Evolutionary conservation across 2,329 filamentous ascomycete species (phyloP).

Genomic region (Nemania bipapillata): DNA sequence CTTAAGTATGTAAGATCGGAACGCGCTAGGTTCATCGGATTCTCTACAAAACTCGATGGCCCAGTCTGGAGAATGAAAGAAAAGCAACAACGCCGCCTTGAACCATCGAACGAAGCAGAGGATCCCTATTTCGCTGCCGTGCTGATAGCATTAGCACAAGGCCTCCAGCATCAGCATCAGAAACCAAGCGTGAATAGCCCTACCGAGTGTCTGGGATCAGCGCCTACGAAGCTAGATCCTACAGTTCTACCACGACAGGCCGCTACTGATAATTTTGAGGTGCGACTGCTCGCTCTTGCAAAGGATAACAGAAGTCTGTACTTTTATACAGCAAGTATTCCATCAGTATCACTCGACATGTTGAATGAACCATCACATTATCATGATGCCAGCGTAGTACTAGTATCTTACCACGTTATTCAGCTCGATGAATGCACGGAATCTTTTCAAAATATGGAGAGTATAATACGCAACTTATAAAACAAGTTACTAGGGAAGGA

Average conservation of each 20-base stretch:
- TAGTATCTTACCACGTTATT: neutral
- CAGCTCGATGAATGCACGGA: neutral
- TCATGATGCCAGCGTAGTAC: neutral
- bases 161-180: constrained; percentile 4
- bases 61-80: neutral
- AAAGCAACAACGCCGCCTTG: neutral
- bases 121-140: constrained; percentile 6
- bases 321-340: constrained; percentile 3
- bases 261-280: neutral
- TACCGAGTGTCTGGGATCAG: neutral
- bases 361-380: neutral
- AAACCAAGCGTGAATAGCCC: neutral
- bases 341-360: neutral
- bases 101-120: constrained; percentile 5
- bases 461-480: constrained; percentile 1
- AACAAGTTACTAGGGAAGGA: neutral
- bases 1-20: neutral
- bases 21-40: neutral
- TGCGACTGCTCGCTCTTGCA: neutral
- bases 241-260: neutral
- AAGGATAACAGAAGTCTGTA: neutral
- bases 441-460: neutral
- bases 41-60: neutral
- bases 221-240: neutral
- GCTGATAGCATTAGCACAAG: constrained; percentile 2